Base-by-base conservation (phyloP, 2,329 filamentous ascomycete species). In the Trichoderma koningii region DNA sequence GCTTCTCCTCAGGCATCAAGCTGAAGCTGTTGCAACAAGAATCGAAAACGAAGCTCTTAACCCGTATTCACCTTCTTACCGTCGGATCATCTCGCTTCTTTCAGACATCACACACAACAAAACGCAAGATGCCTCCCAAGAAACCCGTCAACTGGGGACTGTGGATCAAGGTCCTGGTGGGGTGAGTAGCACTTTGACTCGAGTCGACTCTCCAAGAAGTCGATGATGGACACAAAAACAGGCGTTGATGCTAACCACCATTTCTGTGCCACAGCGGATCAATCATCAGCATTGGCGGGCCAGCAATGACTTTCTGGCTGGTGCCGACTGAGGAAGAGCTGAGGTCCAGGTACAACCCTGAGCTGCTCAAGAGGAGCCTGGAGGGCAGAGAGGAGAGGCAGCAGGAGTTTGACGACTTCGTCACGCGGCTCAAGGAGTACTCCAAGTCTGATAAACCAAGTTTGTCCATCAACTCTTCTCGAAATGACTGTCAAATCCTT, bases 391-490 rank as follows among this genome's bases (percentile, higher is more conserved):
- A 89, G 65, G 87, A 90, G 75, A 85, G 86, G 66, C 87, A 95
- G 73, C 85, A 93, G 77, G 93, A 97, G 66, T 97, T 97, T 71
- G 91, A 97, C 74, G 85, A 93, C 64, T 98, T 97, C 73, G 90
- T 97, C 30, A 84, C 74, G 55, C 87, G 89, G 71, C 78, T 99
- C 74, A 97, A 96, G 82, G 87, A 94, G 71, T 92, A 93, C 76
- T 91, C 92, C 28, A 96, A 93, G 80, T 95, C 90, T 15, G 89
- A 96, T 74, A 97, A 94, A 80, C 91, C 91, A 50, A 96, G 93
- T 96, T 83, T 67, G 89, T 80, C 56, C 21, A 53, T 17, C 41
- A 17, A 28, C 15, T n/a, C 42, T 7, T 17, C 14, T 7, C 30
- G 2, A 12, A 12, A 2, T 12, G 12, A 38, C 5, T 14, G 12